Conservation (phyloP, 805 yeast genomes). For the Brettanomyces custersianus region DNA sequence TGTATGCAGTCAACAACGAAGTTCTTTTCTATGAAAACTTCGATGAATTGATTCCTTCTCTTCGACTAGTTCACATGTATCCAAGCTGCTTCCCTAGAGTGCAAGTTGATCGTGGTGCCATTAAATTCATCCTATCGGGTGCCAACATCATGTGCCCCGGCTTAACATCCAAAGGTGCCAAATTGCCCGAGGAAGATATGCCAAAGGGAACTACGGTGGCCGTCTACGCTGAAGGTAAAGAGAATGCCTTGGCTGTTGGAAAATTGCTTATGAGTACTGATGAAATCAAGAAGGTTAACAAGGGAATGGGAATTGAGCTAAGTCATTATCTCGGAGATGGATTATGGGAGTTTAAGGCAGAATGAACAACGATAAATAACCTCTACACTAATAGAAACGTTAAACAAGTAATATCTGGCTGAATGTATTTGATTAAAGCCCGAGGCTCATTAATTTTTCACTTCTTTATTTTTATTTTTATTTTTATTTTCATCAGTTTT, state of each 20-base stretch:
- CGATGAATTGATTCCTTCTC: constrained; percentile 67
- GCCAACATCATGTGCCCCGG: constrained; percentile 98
- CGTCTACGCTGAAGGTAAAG: constrained; percentile 89
- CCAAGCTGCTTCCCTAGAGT: constrained; percentile 80
- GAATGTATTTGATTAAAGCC: too few relatives aligned
- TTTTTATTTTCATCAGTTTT: too few relatives aligned
- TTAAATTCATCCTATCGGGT: constrained; percentile 89
- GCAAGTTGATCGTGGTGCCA: constrained; percentile 93
- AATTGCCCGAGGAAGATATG: constrained; percentile 63
- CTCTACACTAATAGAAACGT: too few relatives aligned
- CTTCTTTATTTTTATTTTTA: too few relatives aligned
- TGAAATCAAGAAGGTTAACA: constrained; percentile 73
- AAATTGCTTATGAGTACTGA: constrained; percentile 79
- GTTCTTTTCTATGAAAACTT: constrained; percentile 76
- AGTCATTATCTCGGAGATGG: constrained; percentile 86
- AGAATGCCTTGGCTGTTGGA: constrained; percentile 86
- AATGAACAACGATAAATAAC: too few relatives aligned
- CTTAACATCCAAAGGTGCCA: constrained; percentile 77
- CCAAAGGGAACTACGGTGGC: constrained; percentile 66
- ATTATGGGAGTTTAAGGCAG: constrained; percentile 57
- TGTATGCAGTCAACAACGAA: constrained; percentile 65
- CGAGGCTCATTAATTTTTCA: too few relatives aligned
- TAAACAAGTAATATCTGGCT: too few relatives aligned
- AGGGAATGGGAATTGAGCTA: constrained; percentile 84
- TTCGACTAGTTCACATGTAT: constrained; percentile 69